Conservation (phyloP, 805 yeast genomes). For the Yamadazyma akitaensis region DNA sequence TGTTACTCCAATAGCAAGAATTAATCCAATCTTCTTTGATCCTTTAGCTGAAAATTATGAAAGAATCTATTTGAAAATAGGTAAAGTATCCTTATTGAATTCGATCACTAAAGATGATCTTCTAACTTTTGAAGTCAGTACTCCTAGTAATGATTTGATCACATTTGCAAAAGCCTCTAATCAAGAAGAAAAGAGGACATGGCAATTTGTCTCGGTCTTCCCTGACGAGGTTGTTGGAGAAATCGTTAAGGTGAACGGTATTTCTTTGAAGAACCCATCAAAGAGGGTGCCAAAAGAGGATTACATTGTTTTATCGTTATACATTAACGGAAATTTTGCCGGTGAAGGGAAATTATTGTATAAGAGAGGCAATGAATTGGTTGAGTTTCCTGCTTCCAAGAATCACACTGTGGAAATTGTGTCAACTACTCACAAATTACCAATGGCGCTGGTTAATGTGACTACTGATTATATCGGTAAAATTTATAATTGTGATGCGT, state of each 20-base stretch:
- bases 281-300: slow-evolving; percentile 46
- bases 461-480: slow-evolving; percentile 68
- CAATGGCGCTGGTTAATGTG: slow-evolving; percentile 50
- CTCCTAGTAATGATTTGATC: slow-evolving; percentile 49
- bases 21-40: slow-evolving; percentile 62
- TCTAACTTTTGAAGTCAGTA: slow-evolving; percentile 51
- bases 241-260: slow-evolving; percentile 58
- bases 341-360: slow-evolving; percentile 59
- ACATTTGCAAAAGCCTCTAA: slow-evolving; percentile 68
- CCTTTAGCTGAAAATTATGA: slow-evolving; percentile 59
- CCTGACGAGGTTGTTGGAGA: slow-evolving; percentile 75
- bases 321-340: slow-evolving; percentile 57
- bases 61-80: slow-evolving; percentile 55
- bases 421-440: slow-evolving; percentile 32
- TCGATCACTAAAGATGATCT: slow-evolving; percentile 34
- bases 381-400: slow-evolving; percentile 44
- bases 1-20: slow-evolving; percentile 57
- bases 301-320: slow-evolving; percentile 52
- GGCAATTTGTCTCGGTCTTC: slow-evolving; percentile 73
- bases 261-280: slow-evolving; percentile 39
- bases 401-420: slow-evolving; percentile 44
- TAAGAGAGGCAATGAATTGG: slow-evolving; percentile 44
- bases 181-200: slow-evolving; percentile 46
- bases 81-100: slow-evolving; percentile 41
- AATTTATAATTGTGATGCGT: slow-evolving; percentile 53